These are phyloP conservation scores for Boletus vermiculosoides DNA, from an alignment of 768 basidiomycete genomes.

Conservation along the genomic window DNA sequence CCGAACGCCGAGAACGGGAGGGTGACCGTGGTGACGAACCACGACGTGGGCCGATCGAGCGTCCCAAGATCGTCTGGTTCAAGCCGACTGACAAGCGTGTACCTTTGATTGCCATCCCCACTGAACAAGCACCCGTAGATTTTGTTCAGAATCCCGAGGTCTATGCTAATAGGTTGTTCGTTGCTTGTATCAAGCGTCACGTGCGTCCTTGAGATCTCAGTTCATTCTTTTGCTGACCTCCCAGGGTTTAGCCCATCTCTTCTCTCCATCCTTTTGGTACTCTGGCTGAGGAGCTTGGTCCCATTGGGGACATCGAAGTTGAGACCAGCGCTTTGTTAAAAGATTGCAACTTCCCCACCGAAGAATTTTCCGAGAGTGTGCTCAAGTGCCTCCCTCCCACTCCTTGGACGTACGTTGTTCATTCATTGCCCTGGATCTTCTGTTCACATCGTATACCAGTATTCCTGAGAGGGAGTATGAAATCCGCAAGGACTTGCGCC, in stretches of 20 bases:
- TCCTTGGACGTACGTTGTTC: conserved; percentile 77
- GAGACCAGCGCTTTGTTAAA: conserved; percentile 97
- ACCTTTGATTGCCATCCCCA: conserved; percentile 96
- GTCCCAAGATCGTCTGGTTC: conserved; percentile 99
- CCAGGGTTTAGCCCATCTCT: conserved; percentile 68
- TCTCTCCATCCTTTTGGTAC: conserved; percentile 99
- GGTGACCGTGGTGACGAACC: conserved; percentile 88
- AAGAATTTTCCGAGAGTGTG: conserved; percentile 95
- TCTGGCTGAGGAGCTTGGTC: conserved; percentile 94
- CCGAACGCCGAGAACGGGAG: conserved; percentile 95
- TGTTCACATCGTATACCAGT: conserved; percentile 37
- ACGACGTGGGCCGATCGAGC: conserved; percentile 72
- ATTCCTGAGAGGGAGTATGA: conserved; percentile 90
- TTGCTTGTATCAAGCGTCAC: conserved; percentile 98
- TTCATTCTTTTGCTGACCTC: conserved; percentile 15
- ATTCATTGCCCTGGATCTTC: neutral
- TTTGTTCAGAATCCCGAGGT: conserved; percentile 93
- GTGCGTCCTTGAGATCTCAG: conserved; percentile 46
- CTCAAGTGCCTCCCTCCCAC: conserved; percentile 93
- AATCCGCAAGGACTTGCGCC: conserved; percentile 82
- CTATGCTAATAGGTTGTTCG: conserved; percentile 89
- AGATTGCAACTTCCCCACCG: conserved; percentile 98
- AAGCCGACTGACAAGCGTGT: conserved; percentile 99
- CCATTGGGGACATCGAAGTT: conserved; percentile 97
- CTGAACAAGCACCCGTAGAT: conserved; percentile 95